Base-by-base conservation (phyloP, 2,329 filamentous ascomycete species). In the Colletotrichum gigasporum region DNA sequence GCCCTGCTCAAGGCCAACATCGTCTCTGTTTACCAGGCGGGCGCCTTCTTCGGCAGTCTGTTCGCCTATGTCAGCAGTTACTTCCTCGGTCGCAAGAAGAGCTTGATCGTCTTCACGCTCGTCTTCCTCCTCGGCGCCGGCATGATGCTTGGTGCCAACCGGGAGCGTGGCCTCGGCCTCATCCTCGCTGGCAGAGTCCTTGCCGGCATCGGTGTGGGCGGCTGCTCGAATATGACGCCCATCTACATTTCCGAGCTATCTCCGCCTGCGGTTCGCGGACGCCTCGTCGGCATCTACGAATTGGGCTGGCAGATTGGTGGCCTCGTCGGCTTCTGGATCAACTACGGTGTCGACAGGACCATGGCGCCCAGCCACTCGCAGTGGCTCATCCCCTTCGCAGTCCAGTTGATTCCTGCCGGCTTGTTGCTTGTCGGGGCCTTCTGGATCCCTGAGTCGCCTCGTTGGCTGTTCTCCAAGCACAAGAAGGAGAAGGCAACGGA, bases 11-110 rank as follows among this genome's bases (percentile, higher is more conserved):
- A 88, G 71, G 82, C 89, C 70, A 95, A 94, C 75, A 93, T 94
- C 66, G 91, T 94, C 53, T 93, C 90, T 24, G 86, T 91, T 56
- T 94, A 93, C 79, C 92, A 95, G 76, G 92, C 92, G 9, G 92
- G 92, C 63, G 91, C 91, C 64, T 94, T 96, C 80, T 94, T 95
- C 70, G 92, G 92, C 52, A 87, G 89, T n/a, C 78, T 93, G 39
- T 84, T 86, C 64, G 90, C 88, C 60, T 94, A 91, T 69, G 83
- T 80, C 8, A 84, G 87, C 32, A 88, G 85, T 28, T 88, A 90
- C 79, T 91, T 85, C 73, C 79, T 90, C 66, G 91, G 91, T 26
- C 85, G 91, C 20, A 87, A 86, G 71, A 85, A 82, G 72, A 90
- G 87, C 20, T 81, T 94, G 2, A 79, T 88, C 67, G 67, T 88